A percentile compares a stretch with the other conserved stretches of the same genome.
Conservation (phyloP, 345 rosid genomes). For the Euclidium syriacum region DNA sequence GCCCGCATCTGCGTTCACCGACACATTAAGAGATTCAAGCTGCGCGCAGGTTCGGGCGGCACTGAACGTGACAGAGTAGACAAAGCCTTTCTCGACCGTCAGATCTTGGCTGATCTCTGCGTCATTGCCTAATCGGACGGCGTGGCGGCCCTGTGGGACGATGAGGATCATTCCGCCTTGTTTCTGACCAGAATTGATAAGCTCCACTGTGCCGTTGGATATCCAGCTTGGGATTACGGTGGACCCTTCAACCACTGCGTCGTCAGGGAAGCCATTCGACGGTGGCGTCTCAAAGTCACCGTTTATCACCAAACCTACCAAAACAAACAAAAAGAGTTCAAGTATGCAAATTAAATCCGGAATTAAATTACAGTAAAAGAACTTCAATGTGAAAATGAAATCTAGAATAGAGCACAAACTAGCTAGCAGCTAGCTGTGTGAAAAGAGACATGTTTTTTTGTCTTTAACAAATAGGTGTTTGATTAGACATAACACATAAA, state of each 20-base stretch:
- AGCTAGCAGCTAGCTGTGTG: conserved; percentile 27
- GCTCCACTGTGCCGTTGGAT: conserved; percentile 68
- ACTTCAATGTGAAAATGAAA: not conserved
- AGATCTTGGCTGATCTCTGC: conserved; percentile 92
- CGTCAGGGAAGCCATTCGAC: conserved; percentile 60
- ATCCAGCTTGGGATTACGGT: conserved; percentile 68
- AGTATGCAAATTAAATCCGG: not conserved
- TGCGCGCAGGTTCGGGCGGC: conserved; percentile 99
- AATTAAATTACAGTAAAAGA: not conserved
- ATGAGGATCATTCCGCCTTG: conserved; percentile 98
- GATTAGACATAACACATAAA: not conserved
- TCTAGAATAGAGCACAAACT: not conserved
- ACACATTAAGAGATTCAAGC: conserved; percentile 85
- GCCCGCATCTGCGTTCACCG: conserved; percentile 29
- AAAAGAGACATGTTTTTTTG: conserved; percentile 21
- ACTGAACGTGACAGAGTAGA: conserved; percentile 86
- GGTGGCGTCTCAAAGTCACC: conserved; percentile 83
- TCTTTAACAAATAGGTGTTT: not conserved
- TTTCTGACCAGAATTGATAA: conserved; percentile 73
- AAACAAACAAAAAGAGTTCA: not conserved
- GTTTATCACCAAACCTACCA: conserved; percentile 59
- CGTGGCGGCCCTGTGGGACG: conserved; percentile 80
- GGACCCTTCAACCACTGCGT: conserved; percentile 43
- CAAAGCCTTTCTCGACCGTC: conserved; percentile 73
- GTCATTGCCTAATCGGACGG: conserved; percentile 84